Conservation (phyloP, 805 yeast species). For the Ogataea polymorpha region DNA sequence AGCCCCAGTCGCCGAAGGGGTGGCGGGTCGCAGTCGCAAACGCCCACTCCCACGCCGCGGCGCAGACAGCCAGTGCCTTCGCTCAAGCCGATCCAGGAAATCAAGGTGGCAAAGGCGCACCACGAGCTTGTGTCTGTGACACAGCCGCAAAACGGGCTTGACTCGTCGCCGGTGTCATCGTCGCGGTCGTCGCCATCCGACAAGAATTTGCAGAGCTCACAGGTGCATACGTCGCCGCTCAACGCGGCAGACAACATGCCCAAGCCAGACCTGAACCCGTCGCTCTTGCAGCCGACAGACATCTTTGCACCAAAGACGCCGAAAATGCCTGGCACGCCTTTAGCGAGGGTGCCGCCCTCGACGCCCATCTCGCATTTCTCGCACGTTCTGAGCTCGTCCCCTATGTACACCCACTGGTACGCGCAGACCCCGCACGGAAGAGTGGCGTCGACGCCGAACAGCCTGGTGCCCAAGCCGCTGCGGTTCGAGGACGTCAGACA, state of each 20-base stretch:
- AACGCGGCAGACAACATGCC: constrained; percentile 11
- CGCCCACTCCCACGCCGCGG: constrained; percentile 11
- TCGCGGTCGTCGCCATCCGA: constrained; percentile 15
- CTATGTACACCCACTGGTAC: constrained; percentile 34
- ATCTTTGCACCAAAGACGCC: constrained; percentile 8
- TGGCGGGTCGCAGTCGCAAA: constrained; percentile 6
- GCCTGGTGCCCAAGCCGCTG: constrained; percentile 22
- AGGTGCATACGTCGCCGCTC: constrained; percentile 31
- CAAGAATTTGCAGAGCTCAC: constrained; percentile 21
- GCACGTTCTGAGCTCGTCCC: constrained; percentile 33
- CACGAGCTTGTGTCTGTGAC: constrained; percentile 22
- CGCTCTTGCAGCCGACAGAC: constrained; percentile 19
- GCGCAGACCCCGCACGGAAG: constrained; percentile 27
- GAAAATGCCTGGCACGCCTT: constrained; percentile 1
- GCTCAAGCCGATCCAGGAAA: constrained; percentile 9
- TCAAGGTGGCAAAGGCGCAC: constrained; percentile 21
- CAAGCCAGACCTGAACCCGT: constrained; percentile 24
- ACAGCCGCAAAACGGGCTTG: constrained; percentile 5
- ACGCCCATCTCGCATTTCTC: constrained; percentile 34
- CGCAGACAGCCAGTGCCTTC: constrained; percentile 3
- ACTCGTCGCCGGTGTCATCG: constrained; percentile 20
- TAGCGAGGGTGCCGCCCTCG: constrained; percentile 14
- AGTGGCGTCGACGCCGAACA: constrained; percentile 17
- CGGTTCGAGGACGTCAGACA: constrained; percentile 21
- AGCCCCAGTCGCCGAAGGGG: constrained; percentile 26